Evolutionary conservation across 1,284 basidiomycete genomes (phyloP).

Genomic region (Ustilago bromivora): DNA sequence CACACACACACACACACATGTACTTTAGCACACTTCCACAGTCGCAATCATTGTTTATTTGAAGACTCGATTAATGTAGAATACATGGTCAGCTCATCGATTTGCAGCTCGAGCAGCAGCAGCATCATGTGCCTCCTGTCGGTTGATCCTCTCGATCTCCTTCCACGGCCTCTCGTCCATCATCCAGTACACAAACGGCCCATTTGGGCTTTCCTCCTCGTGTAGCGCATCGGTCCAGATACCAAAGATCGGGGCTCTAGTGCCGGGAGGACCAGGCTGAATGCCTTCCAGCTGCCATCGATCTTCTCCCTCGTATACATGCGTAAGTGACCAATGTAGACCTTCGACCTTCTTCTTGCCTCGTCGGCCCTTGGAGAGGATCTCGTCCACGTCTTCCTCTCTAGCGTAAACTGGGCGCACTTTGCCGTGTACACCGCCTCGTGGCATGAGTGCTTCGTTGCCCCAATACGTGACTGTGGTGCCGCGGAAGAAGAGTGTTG

Average conservation of each 20-base stretch:
- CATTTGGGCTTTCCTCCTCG: conserved; percentile 45
- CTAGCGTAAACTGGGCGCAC: conserved; percentile 48
- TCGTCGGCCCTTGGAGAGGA: conserved; percentile 20
- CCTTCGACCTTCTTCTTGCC: conserved; percentile 42
- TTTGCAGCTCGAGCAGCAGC: conserved; percentile 21
- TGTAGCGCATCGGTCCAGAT: conserved; percentile 54
- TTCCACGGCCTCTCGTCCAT: conserved; percentile 53
- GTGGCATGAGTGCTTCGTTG: conserved; percentile 43
- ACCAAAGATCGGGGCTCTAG: conserved; percentile 53
- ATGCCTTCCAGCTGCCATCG: conserved; percentile 53
- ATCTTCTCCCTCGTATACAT: conserved; percentile 57
- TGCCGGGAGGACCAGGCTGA: conserved; percentile 54
- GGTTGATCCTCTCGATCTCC: conserved; percentile 38
- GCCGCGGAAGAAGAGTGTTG: conserved; percentile 52
- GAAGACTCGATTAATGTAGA: background rate
- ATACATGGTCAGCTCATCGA: background rate
- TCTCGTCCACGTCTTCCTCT: conserved; percentile 33
- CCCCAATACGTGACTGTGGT: conserved; percentile 52
- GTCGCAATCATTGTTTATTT: background rate
- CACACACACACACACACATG: background rate
- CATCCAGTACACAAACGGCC: conserved; percentile 51
- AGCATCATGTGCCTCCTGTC: conserved; percentile 19
- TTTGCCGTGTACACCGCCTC: conserved; percentile 43
- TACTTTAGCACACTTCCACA: background rate
- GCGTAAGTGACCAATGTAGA: conserved; percentile 52